Conservation (phyloP, 495 filamentous ascomycete species). For the Lichina pygmaea region DNA sequence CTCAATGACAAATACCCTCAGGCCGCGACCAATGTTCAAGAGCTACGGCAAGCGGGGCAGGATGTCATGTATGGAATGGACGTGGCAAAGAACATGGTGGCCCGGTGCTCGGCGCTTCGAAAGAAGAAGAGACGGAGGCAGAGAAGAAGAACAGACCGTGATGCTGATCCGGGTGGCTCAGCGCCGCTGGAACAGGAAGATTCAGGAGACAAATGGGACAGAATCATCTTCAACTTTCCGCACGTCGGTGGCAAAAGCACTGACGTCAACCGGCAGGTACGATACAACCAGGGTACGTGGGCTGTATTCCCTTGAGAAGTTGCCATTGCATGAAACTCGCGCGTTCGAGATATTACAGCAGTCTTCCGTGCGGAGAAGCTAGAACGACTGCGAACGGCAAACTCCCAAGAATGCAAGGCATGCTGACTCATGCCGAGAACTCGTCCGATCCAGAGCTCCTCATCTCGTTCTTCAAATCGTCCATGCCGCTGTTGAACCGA, state of each 20-base stretch:
- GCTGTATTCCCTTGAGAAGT: background rate
- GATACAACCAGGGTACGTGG: conserved; percentile 43
- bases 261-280: conserved; percentile 83
- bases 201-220: conserved; percentile 25
- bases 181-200: conserved; percentile 6
- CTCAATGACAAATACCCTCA: conserved; percentile 56
- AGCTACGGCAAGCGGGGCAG: conserved; percentile 18
- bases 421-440: conserved; percentile 1
- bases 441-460: conserved; percentile 29
- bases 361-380: too few species aligned
- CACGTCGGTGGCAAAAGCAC: conserved; percentile 78
- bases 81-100: conserved; percentile 31
- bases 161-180: conserved; percentile 4
- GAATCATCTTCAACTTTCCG: conserved; percentile 85
- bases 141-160: conserved; percentile 3
- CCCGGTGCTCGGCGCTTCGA: conserved; percentile 12
- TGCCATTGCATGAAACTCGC: background rate
- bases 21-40: conserved; percentile 27
- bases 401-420: background rate
- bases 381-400: too few species aligned
- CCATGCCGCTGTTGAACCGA: conserved; percentile 19
- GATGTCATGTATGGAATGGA: conserved; percentile 45
- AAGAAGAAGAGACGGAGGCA: background rate
- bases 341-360: background rate
- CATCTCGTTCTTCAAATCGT: conserved; percentile 51